Evolutionary conservation across 1,284 basidiomycete genomes (phyloP).

Genomic region (Puccinia novopanici): DNA sequence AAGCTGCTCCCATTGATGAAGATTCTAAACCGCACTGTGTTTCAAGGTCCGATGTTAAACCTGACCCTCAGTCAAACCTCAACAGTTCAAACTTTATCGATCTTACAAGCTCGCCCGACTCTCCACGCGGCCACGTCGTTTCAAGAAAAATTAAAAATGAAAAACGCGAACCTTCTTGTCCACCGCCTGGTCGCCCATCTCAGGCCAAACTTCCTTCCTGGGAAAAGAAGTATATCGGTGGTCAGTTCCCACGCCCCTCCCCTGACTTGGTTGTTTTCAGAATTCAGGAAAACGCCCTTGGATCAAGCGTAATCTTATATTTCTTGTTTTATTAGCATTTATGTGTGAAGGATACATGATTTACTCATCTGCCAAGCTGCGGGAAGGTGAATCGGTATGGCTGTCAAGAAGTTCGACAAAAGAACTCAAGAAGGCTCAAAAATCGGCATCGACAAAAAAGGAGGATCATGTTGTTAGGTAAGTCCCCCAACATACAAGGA

Average conservation of each 20-base stretch:
- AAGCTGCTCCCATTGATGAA: not conserved
- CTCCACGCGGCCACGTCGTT: not conserved
- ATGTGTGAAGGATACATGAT: no score
- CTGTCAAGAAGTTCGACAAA: no score
- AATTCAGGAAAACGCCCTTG: not conserved
- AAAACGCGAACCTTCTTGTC: not conserved
- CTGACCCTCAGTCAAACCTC: not conserved
- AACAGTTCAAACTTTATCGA: slow-evolving; percentile 9
- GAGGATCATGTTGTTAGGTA: slow-evolving; percentile 45
- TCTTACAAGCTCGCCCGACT: slow-evolving; percentile 19
- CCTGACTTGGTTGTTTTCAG: not conserved
- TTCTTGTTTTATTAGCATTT: no score
- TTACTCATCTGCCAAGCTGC: no score
- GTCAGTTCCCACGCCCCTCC: slow-evolving; percentile 3
- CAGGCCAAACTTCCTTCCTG: no score
- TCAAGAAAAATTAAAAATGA: slow-evolving; percentile 11
- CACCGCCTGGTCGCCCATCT: not conserved
- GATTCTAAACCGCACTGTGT: not conserved
- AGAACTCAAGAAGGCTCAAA: no score
- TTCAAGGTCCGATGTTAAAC: no score
- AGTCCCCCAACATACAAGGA: not conserved
- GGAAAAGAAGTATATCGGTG: slow-evolving; percentile 24
- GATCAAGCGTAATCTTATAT: no score
- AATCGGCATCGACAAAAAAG: slow-evolving; percentile 25
- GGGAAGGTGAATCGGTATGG: no score